phyloP scores from a whole-genome alignment of 257 asterid genomes.

The Apocynum venetum region DNA sequence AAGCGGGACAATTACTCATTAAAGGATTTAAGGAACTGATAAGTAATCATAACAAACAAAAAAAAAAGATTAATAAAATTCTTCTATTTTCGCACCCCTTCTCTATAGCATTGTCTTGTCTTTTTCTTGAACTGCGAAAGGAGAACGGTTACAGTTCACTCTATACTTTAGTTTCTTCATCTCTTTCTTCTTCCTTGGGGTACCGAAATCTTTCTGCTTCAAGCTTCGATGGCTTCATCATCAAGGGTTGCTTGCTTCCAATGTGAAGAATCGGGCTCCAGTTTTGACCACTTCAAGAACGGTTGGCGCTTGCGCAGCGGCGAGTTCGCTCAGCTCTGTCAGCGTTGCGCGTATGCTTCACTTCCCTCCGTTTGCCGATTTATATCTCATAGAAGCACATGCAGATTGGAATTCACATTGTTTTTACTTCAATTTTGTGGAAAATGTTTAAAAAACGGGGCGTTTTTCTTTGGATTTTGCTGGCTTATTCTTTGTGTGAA shows the following conservation, averaged over 20 bases:
- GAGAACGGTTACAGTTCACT: neutral
- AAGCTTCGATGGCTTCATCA: slow-evolving; percentile 10
- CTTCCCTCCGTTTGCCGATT: neutral
- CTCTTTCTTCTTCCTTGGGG: neutral
- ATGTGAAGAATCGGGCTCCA: slow-evolving; percentile 26
- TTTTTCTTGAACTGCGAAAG: neutral
- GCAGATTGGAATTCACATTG: slow-evolving; percentile 8
- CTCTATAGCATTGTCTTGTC: neutral
- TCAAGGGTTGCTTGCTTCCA: slow-evolving; percentile 26
- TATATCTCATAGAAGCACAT: neutral
- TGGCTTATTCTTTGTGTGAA: neutral
- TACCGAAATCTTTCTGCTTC: neutral
- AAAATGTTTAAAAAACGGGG: neutral
- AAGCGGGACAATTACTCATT: too few relatives aligned
- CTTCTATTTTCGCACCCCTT: neutral
- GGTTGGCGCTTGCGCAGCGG: slow-evolving; percentile 46
- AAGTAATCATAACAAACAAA: too few relatives aligned
- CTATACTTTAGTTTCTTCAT: neutral
- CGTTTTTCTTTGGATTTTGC: neutral
- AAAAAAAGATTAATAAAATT: too few relatives aligned
- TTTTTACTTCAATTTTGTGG: neutral
- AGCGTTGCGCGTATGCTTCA: slow-evolving; percentile 30
- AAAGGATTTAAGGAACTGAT: too few relatives aligned
- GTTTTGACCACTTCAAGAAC: slow-evolving; percentile 27
- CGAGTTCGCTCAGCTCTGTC: slow-evolving; percentile 37